Conservation (phyloP, 139 green algal genomes). For the Cymbomonas tetramitiformis region DNA sequence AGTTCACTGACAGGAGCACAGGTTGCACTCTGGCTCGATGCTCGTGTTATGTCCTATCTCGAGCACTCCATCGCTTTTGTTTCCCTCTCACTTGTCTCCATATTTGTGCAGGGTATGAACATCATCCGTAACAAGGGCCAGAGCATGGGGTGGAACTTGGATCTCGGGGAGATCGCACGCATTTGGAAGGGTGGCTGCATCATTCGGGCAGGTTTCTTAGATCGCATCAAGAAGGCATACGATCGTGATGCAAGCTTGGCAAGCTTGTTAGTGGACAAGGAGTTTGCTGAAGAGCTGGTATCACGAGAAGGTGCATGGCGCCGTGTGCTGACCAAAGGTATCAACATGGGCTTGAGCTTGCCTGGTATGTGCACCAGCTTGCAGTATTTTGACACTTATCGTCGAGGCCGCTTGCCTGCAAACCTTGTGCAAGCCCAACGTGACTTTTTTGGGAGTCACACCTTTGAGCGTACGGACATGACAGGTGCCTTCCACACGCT, state of each 20-base stretch:
- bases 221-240: conserved; percentile 87
- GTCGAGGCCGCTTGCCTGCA: conserved; percentile 69
- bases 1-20: too few relatives aligned
- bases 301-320: conserved; percentile 65
- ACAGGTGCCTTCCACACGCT: conserved; percentile 35
- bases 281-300: conserved; percentile 68
- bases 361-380: conserved; percentile 75
- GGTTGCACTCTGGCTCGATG: too few relatives aligned
- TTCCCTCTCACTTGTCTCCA: too few relatives aligned
- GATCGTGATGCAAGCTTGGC: conserved; percentile 56
- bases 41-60: too few relatives aligned
- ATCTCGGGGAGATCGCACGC: conserved; percentile 75
- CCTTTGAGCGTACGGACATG: conserved; percentile 57
- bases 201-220: conserved; percentile 89
- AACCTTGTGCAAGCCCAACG: conserved; percentile 94
- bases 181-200: conserved; percentile 99
- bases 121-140: conserved; percentile 89
- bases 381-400: conserved; percentile 93
- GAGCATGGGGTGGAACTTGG: conserved; percentile 74
- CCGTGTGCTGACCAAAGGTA: conserved; percentile 52
- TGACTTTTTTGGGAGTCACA: conserved; percentile 97
- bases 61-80: not conserved
- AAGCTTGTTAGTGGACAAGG: conserved; percentile 72
- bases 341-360: conserved; percentile 45
- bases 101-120: conserved; percentile 98